These are phyloP conservation scores for Solanum tacnaense DNA, from an alignment of 257 asterid genomes.

Conservation along the genomic window DNA sequence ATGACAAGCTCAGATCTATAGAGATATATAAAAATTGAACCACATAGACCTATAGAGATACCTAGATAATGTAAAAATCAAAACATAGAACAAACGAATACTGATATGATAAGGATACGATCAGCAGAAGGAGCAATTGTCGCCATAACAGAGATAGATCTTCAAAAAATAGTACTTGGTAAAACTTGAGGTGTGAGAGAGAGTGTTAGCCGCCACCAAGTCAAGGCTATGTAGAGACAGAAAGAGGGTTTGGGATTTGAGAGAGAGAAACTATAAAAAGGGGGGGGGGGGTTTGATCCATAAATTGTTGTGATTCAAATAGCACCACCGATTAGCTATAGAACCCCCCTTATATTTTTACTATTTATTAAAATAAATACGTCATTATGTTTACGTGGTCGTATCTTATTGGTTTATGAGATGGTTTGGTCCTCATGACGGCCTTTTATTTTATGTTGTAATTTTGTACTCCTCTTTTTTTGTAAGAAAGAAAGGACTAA, in stretches of 20 bases:
- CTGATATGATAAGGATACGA: conserved; percentile 35
- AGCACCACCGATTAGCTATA: not conserved
- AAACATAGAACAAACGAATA: not conserved
- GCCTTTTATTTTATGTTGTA: no score
- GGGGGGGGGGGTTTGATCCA: conserved; percentile 21
- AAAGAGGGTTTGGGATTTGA: conserved; percentile 28
- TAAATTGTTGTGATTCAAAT: conserved; percentile 19
- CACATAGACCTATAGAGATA: not conserved
- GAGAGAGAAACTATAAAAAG: conserved; percentile 3
- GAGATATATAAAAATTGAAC: not conserved
- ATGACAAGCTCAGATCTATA: conserved; percentile 17
- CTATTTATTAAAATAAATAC: no score
- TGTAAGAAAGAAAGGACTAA: no score
- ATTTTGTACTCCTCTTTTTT: no score
- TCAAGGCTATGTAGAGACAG: not conserved
- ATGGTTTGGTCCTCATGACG: no score
- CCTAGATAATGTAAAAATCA: no score
- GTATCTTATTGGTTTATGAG: no score
- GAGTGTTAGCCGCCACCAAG: conserved; percentile 34
- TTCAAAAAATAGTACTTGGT: conserved; percentile 1
- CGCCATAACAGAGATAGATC: conserved; percentile 25
- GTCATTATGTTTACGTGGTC: not conserved
- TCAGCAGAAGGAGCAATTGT: conserved; percentile 44
- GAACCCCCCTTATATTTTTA: no score
- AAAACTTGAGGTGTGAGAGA: not conserved